Evolutionary conservation across 805 yeast species (phyloP).

Genomic region (Hermanozyma aechmeae): DNA sequence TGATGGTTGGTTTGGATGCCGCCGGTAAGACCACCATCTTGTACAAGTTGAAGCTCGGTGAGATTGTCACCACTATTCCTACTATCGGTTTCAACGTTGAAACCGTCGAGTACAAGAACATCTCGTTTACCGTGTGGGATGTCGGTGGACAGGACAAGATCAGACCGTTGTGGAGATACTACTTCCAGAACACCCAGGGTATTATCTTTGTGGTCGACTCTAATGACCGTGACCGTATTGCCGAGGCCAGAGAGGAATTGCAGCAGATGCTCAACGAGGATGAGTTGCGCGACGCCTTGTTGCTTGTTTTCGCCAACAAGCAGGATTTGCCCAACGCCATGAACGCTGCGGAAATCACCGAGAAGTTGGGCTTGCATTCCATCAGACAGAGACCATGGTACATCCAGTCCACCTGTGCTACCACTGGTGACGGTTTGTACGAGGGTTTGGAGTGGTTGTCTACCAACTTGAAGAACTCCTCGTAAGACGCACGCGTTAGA

Average conservation of each 20-base stretch:
- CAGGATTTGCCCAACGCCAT: conserved; percentile 98
- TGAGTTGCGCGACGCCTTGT: conserved; percentile 92
- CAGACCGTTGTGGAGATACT: conserved; percentile 98
- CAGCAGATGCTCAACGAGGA: conserved; percentile 98
- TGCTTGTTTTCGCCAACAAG: conserved; percentile 94
- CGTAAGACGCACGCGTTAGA: conserved; percentile 5
- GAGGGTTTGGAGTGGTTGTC: conserved; percentile 98
- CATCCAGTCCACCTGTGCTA: conserved; percentile 98
- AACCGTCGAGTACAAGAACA: conserved; percentile 95
- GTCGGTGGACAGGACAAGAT: conserved; percentile 99
- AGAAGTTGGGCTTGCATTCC: conserved; percentile 91
- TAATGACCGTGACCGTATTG: conserved; percentile 94
- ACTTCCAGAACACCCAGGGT: conserved; percentile 98
- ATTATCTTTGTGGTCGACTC: conserved; percentile 96
- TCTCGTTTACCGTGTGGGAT: conserved; percentile 97
- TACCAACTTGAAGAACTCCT: conserved; percentile 59
- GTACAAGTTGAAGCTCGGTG: conserved; percentile 91
- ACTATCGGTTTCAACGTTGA: conserved; percentile 97
- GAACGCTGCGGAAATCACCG: conserved; percentile 98
- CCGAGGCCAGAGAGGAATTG: conserved; percentile 96
- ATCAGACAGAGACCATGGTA: conserved; percentile 99
- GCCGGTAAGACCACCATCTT: conserved; percentile 98
- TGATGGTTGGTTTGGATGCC: conserved; percentile 97
- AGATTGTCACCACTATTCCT: conserved; percentile 92
- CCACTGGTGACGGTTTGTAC: conserved; percentile 91